Base-by-base conservation (phyloP, 257 asterid genomes). In the Przewalskia tangutica region DNA sequence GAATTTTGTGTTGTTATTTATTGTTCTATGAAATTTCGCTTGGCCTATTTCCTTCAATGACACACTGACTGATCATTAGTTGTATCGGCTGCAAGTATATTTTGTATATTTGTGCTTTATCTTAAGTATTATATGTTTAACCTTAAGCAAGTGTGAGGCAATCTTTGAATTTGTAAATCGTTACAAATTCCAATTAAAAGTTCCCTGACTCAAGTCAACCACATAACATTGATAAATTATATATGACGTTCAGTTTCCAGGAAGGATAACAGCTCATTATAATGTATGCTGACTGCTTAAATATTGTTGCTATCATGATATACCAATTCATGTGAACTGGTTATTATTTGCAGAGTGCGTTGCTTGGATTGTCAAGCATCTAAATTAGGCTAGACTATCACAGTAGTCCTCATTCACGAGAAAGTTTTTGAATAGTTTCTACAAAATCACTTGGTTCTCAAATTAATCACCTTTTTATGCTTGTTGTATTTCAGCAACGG, bases 401-500 rank as follows among this genome's bases (percentile, higher is more conserved):
- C 32, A 3, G 75, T 63, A 62, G 27, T 9, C 6, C 20, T 55
- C 80, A 75, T 50, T 51, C 62, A 23, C 2, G 0, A 2, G 44
- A 76, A 23, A 40, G 7, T 46, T 51, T 62, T 58, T 56, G 38
- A 23, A 42, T 48, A 70, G 59, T 38, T 11, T 53, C 68, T 79
- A 56, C 46, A 27, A 17, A 44, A 55, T 54, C 60, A 63, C 50
- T 44, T 0, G 55, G 40, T 40, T 7, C 40, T 70, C 67, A 77
- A 27, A 20, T 77, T 83, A 81, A 70, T 50, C n/a, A 40, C 76
- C 70, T 59, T 78, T 60, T 53, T 42, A 12, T 46, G 55, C 27
- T 80, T 80, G 46, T 82, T 53, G 83, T 77, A 77, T 84, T 85
- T 80, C 91, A 93, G 98, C 89, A 88, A 86, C 90, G 8, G 83